Base-by-base conservation (phyloP, 257 asterid species). In the Rubia yunnanensis region DNA sequence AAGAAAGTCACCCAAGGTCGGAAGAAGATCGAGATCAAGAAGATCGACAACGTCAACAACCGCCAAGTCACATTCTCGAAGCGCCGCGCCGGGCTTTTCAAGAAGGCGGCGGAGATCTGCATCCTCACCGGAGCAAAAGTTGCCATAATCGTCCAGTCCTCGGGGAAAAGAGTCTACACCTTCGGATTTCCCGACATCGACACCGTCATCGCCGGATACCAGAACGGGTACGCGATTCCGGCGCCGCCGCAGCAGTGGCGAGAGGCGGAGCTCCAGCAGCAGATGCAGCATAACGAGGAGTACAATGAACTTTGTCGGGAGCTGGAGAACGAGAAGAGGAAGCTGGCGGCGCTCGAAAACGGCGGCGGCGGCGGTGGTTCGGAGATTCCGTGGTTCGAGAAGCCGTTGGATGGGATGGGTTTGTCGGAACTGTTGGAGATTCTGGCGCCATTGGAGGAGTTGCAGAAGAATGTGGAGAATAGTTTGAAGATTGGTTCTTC, bases 81-180 rank as follows among this genome's bases (percentile, higher is more conserved):
- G 27, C 85, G 95, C 0, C 86, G 91, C 0, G 73, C 77, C 1
- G 94, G 95, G 26, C 78, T 89, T 0, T 89, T 89, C 84, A 89
- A 89, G 24, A 85, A 89, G 52, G 94, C 94, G 0, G 85, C 91
- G 18, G 96, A 87, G 66, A 86, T 89, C 3, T 87, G 94, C 74
- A 79, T 86, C 0, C 60, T 89, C 0, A 87, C 86, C 18, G 91
- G 82, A 0, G 84, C 72, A 0, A 80, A 84, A 11, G 78, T 79
- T 0, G 82, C 80, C 36, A 56, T 85, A 3, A 70, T 89, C 1
- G 85, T 87, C 23, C 82, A 85, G 55, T 89, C 96, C 0, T 86
- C 88, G 0, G 85, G 85, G 2, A 38, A 77, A n/a, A 86, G 83
- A 31, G 80, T 69, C 1, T 79, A 74, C 67, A 77, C 86, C 7